Evolutionary conservation across 2,329 filamentous ascomycete species (phyloP).

Genomic region (Calonectria ilicicola): DNA sequence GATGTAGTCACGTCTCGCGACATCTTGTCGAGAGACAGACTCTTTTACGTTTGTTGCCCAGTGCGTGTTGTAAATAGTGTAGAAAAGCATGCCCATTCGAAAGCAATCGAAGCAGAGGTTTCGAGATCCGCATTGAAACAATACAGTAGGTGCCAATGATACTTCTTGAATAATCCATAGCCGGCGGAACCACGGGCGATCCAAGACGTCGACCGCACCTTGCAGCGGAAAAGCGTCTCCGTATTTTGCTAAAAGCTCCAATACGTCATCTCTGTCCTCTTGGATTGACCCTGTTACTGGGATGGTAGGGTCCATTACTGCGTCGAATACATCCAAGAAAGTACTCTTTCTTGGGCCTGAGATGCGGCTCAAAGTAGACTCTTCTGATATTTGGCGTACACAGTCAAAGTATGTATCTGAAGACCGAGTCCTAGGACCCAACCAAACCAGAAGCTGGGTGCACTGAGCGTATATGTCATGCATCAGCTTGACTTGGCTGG

Average conservation of each 20-base stretch:
- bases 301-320: constrained; percentile 41
- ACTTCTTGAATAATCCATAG: constrained; percentile 52
- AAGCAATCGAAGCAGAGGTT: constrained; percentile 43
- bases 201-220: constrained; percentile 43
- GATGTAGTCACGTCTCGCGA: constrained; percentile 33
- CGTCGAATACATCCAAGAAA: constrained; percentile 44
- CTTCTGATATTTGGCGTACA: constrained; percentile 25
- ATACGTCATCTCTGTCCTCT: constrained; percentile 44
- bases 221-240: constrained; percentile 40
- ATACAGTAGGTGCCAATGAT: constrained; percentile 37
- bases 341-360: constrained; percentile 37
- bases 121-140: constrained; percentile 44
- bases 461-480: constrained; percentile 43
- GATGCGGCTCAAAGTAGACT: constrained; percentile 37
- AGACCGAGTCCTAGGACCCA: constrained; percentile 37
- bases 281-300: constrained; percentile 28
- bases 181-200: constrained; percentile 46
- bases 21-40: constrained; percentile 24
- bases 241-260: constrained; percentile 37
- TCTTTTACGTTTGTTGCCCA: constrained; percentile 34
- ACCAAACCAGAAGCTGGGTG: constrained; percentile 41
- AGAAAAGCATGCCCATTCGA: constrained; percentile 42
- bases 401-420: constrained; percentile 39
- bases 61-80: constrained; percentile 45
- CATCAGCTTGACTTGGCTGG: constrained; percentile 45